A percentile compares a stretch with the other conserved stretches of the same genome.
These are phyloP conservation scores for Rhododendron vialii DNA, from an alignment of 148 eudicot species.

Conservation along the genomic window DNA sequence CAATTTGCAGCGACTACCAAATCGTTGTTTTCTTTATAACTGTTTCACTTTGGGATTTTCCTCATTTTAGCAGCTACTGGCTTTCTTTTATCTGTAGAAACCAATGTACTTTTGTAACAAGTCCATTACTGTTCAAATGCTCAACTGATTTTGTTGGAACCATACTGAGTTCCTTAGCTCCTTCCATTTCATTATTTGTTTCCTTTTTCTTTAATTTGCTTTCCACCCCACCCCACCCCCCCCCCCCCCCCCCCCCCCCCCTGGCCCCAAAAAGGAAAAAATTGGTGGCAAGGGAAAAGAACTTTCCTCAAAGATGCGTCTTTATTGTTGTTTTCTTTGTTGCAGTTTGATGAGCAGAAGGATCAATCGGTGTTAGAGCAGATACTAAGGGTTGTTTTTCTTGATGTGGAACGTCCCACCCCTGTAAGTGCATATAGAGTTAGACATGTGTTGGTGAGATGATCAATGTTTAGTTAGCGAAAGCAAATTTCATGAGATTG, in stretches of 20 bases:
- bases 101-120: neutral
- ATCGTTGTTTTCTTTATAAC: neutral
- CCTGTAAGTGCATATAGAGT: slow-evolving; percentile 46
- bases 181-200: neutral
- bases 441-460: neutral
- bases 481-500: neutral
- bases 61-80: neutral
- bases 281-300: too few species aligned
- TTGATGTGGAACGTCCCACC: slow-evolving; percentile 72
- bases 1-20: neutral
- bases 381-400: slow-evolving; percentile 82
- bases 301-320: neutral
- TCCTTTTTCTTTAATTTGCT: neutral
- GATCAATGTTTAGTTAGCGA: neutral
- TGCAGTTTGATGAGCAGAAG: slow-evolving; percentile 95
- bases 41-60: neutral
- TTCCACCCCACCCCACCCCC: too few species aligned
- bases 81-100: neutral
- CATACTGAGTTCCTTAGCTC: neutral
- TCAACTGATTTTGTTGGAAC: neutral
- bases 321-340: neutral
- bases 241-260: too few species aligned
- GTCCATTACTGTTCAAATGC: neutral
- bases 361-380: slow-evolving; percentile 91
- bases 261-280: too few species aligned